Evolutionary conservation across 306 rosid species (phyloP), one percentile per base, ranked within the genome.

Genomic region (Glycyrrhiza uralensis): DNA sequence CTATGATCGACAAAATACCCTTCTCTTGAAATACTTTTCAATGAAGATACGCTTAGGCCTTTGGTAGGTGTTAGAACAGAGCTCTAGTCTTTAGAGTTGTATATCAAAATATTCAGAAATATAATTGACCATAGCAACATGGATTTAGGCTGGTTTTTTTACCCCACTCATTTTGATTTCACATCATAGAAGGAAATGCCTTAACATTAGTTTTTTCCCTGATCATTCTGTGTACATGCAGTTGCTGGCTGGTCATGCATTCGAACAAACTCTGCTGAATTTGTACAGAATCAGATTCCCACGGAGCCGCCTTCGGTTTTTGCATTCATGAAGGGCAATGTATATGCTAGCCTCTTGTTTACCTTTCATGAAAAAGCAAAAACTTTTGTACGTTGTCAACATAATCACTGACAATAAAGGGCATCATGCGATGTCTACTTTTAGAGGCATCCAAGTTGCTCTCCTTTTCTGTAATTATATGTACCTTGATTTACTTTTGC

Each of bases 231-330:
- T n/a, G 42, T 78, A 66, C 44, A 68, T 62, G 79, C 86, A 66
- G 87, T 58, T 82, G 73, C 67, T 51, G 77, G 66, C 55, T 29
- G 60, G 64, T 66, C 62, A 52, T 67, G 38, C 72, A 77, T 68
- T 59, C 60, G 28, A 69, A n/a, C 63, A 74, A 73, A 66, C 73
- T 57, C 47, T 67, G 75, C 80, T 77, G 77, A 80, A 72, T 35
- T 61, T 85, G 91, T 85, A 87, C 84, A 85, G 80, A 83, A 72
- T 71, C 77, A 46, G 86, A 86, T 68, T 73, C 61, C 81, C 44
- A 35, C 70, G 44, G 20, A 74, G 86, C 81, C 84, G 74, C 69
- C 80, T 55, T 80, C 22, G 68, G 66, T 74, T 82, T 81, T 76
- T 29, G 56, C 71, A 52, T 77, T 71, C 86, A 61, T 50, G 87